Base-by-base conservation (phyloP, 169 alveolate genomes). In the Eimeria falciformis region DNA sequence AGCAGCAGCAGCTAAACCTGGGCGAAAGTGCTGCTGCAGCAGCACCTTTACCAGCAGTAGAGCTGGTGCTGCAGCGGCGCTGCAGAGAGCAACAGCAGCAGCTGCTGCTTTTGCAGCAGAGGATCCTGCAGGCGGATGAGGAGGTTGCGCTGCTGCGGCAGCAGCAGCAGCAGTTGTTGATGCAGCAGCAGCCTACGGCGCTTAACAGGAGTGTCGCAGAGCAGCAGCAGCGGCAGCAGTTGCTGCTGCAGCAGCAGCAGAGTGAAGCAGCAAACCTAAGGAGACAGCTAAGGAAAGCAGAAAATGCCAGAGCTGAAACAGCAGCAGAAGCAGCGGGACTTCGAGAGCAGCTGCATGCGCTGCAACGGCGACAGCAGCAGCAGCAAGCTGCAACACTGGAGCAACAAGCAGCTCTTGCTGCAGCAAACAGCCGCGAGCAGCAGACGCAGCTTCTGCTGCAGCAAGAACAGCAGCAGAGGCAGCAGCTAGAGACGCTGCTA, bases 81-180 rank as follows among this genome's bases (percentile, higher is more conserved):
- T 50, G 88, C 47, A 78, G 88, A 27, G 88, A 78, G 88, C 88
- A 78, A 53, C 88, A 78, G 71, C 88, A 78, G 88, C 88, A 78
- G 71, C 68, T 78, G 71, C 40, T 78, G 88, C 88, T 78, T 68
- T 47, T 78, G 88, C 88, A 78, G 88, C 88, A 78, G 88, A 68
- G 53, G 71, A 68, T 78, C 27, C 73, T n/a, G 47, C 88, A 78
- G 25, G 88, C 88, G 2, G 88, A 78, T 3, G 71, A 78, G 88
- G 88, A 78, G 53, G 88, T 78, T 9, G 88, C 73, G 29, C 17
- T 50, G 46, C 23, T 78, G 69, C 73, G 73, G 88, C 88, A 78
- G 88, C 88, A 78, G 73, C 88, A 78, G 71, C 88, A 78, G 71
- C 88, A 78, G 43, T 71, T 50, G 53, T 50, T 50, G n/a, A 7